Evolutionary conservation across 192 early-diverging fungal genomes (phyloP), one percentile per base, ranked within the genome.

Genomic region (Coemansia guatemalensis): DNA sequence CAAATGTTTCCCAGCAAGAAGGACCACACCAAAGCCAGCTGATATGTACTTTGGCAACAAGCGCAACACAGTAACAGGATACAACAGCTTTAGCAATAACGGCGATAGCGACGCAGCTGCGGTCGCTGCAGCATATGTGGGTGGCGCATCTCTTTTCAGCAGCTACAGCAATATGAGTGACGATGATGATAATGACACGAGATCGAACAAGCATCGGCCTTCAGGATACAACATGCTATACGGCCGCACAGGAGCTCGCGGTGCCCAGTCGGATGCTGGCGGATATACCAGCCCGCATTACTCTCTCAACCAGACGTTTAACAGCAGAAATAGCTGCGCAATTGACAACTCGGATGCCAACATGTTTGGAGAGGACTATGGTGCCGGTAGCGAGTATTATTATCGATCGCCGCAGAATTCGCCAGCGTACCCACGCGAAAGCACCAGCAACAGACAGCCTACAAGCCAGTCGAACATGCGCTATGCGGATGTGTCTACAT

Each of bases 91-190:
- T 39, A 39, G 69, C 41, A 65, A 52, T 18, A 73, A 75, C 62
- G 58, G 60, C 25, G 76, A 79, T 58, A 65, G 64, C 18, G 65
- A 68, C 41, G 73, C 67, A 8, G 71, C 68, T 0, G 77, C 77
- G 9, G 60, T 69, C 62, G 77, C 77, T 4, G 68, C 71, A 3
- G 77, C 65, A 9, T 80, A 71, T 39, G 64, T 60, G 23, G 71
- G 77, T 54, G 65, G 70, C 4, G 53, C 65, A 8, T 72, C 69
- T 21, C 14, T 78, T 20, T 55, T 58, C 35, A 53, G 71, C 56
- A 62, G 57, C 25, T 80, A 80, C 44, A 60, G 77, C 26, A 41
- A 57, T 23, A 49, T 59, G 24, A 73, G 70, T 44, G 65, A 71
- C 57, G 64, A 56, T 48, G 74, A 80, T 14, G 53, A 66, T 33